phyloP scores from a whole-genome alignment of 768 basidiomycete genomes.

The Sporobolomyces roseus region DNA sequence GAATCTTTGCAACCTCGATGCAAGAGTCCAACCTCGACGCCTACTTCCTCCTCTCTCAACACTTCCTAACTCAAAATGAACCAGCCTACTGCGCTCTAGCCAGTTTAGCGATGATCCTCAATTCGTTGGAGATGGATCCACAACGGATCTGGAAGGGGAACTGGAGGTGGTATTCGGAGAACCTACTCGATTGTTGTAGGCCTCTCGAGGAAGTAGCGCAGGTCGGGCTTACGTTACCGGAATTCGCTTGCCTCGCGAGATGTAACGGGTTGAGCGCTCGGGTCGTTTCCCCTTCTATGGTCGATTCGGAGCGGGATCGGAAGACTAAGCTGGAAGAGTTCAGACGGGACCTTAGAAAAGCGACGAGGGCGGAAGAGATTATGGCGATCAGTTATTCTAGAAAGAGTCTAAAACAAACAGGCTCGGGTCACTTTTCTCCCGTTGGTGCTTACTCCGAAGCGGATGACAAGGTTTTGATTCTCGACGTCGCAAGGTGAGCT shows the following conservation, averaged over 20 bases:
- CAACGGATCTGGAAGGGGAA: conserved; percentile 37
- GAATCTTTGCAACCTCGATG: conserved; percentile 32
- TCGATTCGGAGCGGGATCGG: neutral
- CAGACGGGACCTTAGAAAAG: conserved; percentile 16
- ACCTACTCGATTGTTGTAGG: conserved; percentile 40
- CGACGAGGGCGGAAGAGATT: neutral
- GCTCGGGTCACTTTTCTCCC: conserved; percentile 41
- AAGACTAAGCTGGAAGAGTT: conserved; percentile 16
- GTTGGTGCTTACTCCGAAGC: conserved; percentile 26
- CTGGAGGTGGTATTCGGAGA: conserved; percentile 38
- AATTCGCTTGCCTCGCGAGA: conserved; percentile 42
- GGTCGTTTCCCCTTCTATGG: neutral
- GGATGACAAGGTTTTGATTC: conserved; percentile 39
- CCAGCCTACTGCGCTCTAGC: conserved; percentile 43
- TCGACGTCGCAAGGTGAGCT: conserved; percentile 41
- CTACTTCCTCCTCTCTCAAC: conserved; percentile 39
- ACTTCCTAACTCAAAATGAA: conserved; percentile 42
- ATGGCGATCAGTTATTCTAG: conserved; percentile 42
- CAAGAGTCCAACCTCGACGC: conserved; percentile 34
- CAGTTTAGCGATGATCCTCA: conserved; percentile 42
- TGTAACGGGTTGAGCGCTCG: conserved; percentile 39
- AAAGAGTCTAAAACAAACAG: conserved; percentile 40
- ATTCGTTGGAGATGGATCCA: conserved; percentile 44
- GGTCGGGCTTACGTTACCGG: conserved; percentile 42
- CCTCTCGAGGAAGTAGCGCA: conserved; percentile 30